Base-by-base conservation (phyloP, 495 filamentous ascomycete species). In the Viridothelium virens region DNA sequence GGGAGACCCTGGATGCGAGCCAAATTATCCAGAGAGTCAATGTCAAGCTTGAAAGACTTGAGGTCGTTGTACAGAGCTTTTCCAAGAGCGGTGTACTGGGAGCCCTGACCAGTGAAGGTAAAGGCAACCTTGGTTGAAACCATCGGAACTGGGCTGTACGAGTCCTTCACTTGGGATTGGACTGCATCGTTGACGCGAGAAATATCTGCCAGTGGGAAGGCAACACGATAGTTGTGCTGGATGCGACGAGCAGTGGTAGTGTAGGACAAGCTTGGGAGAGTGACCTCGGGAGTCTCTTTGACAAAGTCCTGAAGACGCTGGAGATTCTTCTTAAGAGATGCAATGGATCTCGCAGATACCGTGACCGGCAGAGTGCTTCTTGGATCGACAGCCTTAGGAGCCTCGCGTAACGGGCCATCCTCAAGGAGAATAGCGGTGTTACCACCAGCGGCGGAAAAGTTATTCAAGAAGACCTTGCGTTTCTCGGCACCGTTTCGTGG, bases 1-100 rank as follows among this genome's bases (percentile, higher is more conserved):
- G 85, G 87, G 68, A 91, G 87, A 31, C 85, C 88, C 61, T 90
- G 91, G 44, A 85, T 81, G 38, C 81, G 79, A 14, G 83, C 86
- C 53, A 92, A 82, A 44, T 83, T 79, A 70, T 94, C 81, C 64
- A 91, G 85, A 66, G 89, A 84, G 61, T 88, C 79, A 63, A 96
- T 88, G 61, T 83, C 82, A 18, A 81, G 73, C 48, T 86, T 85
- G 83, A 94, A 95, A n/a, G 83, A 75, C 3, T 83, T 78, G 69
- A 84, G 80, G 66, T 86, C 79, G 61, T 85, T 75, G 73, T 86
- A 93, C 9, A 92, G 75, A 67, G 91, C 82, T 73, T 86, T 84
- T 47, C 88, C 90, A 69, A 96, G 85, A n/a, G 80, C 85, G 18
- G 81, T 77, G 71, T 85, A 84, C 61, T 79, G 78, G 37, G 78